A percentile compares a stretch with the other conserved stretches of the same genome.
These are phyloP conservation scores for Hymenoscyphus occultus DNA, from an alignment of 2,329 filamentous ascomycete genomes.

Conservation along the genomic window DNA sequence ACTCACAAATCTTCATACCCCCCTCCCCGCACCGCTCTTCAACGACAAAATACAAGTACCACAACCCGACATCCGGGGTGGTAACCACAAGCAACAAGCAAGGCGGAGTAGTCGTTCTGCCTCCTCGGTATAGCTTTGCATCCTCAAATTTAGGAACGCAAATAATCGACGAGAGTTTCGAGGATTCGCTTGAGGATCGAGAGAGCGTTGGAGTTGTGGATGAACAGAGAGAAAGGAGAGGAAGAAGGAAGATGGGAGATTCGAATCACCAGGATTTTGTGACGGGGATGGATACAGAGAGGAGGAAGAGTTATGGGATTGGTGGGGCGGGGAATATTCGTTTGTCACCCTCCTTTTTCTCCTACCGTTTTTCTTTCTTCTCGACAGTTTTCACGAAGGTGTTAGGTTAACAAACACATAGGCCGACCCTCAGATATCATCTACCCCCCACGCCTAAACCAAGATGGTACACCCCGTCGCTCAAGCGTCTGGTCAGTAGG, in stretches of 20 bases:
- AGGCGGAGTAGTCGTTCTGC: background rate
- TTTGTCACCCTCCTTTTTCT: conserved; percentile 17
- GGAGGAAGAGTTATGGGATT: conserved; percentile 33
- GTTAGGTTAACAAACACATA: conserved; percentile 8
- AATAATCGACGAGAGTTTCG: background rate
- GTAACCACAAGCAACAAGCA: background rate
- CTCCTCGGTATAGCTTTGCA: background rate
- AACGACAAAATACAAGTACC: background rate
- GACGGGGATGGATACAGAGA: conserved; percentile 18
- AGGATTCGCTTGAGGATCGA: conserved; percentile 2
- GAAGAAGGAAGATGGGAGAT: background rate
- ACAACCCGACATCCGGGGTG: background rate
- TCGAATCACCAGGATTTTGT: conserved; percentile 2
- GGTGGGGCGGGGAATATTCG: conserved; percentile 36
- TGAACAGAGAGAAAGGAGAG: background rate
- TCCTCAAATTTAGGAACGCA: background rate
- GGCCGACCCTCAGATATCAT: conserved; percentile 34
- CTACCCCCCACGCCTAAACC: conserved; percentile 24
- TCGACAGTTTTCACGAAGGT: background rate
- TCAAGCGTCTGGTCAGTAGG: conserved; percentile 27
- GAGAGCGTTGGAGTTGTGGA: background rate
- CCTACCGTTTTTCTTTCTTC: background rate
- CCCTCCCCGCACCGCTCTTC: background rate
- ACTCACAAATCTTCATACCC: background rate
- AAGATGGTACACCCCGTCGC: conserved; percentile 24